Base-by-base conservation (phyloP, 371 early-diverging fungal species). In the Globomyces sp. region DNA sequence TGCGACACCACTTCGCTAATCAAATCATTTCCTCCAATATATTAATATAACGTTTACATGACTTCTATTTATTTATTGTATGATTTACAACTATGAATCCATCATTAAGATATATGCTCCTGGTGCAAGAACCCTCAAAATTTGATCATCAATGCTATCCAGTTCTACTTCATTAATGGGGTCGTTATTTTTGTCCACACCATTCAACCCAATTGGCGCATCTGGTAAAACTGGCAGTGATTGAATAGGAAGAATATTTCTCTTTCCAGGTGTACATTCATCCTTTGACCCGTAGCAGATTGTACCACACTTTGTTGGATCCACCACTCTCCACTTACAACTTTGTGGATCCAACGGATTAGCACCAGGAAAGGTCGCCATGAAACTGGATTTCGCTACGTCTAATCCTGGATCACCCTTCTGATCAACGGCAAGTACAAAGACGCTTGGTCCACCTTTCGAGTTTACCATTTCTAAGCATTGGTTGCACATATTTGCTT, bases 401-500 rank as follows among this genome's bases (percentile, higher is more conserved):
- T 66, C 66, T 45, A 66, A 44, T 3, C 66, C 66, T 42, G 6
- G n/a, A 3, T 4, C 66, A 4, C 58, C 66, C 40, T 58, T 66
- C 37, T 61, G 61, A 49, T 66, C 66, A 24, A 66, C 48, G 4
- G 34, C 66, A 11, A 66, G 50, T 4, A 66, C 60, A 49, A 11
- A 61, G 37, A 40, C 37, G 24, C 44, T 6, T 24, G 57, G 58
- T 1, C 58, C 65, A 58, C 50, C 34, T 51, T 24, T 51, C 2
- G 69, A 52, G 50, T 39, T 39, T 1, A 24, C 51, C 65, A 69
- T 42, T 46, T 57, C 65, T 42, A 65, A 41, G 52, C 69, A 69
- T 24, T 24, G 36, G n/a, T 60, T 52, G 65, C 69, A 69, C 9
- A 4, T 46, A 46, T 24, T 24, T 4, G 65, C 8, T 36, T 8